These are phyloP conservation scores for Nidularia sp. DNA, from an alignment of 768 basidiomycete species.

Conservation along the genomic window DNA sequence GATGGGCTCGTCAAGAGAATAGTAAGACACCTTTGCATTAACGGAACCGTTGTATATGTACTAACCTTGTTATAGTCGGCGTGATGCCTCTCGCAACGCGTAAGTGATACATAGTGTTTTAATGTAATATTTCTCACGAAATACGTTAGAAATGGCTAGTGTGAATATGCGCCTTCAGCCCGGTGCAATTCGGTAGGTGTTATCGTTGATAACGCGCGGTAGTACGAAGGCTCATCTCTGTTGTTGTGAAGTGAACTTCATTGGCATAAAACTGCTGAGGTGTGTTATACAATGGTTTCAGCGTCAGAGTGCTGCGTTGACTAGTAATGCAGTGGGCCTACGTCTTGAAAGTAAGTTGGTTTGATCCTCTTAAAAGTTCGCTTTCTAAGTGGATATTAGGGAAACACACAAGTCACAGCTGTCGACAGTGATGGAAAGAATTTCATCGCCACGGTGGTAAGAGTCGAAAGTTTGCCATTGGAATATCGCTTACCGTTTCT, in stretches of 20 bases:
- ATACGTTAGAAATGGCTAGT: slow-evolving; percentile 16
- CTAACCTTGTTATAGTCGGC: slow-evolving; percentile 23
- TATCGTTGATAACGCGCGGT: background rate
- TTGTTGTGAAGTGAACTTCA: slow-evolving; percentile 39
- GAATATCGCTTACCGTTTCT: background rate
- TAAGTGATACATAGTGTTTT: slow-evolving; percentile 4
- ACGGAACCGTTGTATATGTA: too few relatives aligned
- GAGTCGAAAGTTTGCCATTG: slow-evolving; percentile 8
- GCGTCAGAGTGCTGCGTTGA: background rate
- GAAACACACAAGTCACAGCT: slow-evolving; percentile 43
- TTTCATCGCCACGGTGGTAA: slow-evolving; percentile 50
- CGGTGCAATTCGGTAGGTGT: slow-evolving; percentile 43
- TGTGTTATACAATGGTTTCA: slow-evolving; percentile 5
- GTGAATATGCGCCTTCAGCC: slow-evolving; percentile 56
- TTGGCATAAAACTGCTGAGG: slow-evolving; percentile 52
- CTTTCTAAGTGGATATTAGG: slow-evolving; percentile 17
- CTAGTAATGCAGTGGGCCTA: slow-evolving; percentile 42
- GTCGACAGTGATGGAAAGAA: slow-evolving; percentile 48
- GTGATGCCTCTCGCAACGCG: slow-evolving; percentile 45
- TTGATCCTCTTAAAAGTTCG: background rate
- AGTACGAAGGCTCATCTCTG: too few relatives aligned
- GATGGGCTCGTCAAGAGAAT: slow-evolving; percentile 65
- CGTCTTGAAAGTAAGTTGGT: slow-evolving; percentile 33
- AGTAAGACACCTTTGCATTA: slow-evolving; percentile 21
- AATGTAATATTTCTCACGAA: background rate